A percentile compares a stretch with the other conserved stretches of the same genome.
Conservation (phyloP, 495 filamentous ascomycete genomes). For the Hyaloscypha hepaticicola region DNA sequence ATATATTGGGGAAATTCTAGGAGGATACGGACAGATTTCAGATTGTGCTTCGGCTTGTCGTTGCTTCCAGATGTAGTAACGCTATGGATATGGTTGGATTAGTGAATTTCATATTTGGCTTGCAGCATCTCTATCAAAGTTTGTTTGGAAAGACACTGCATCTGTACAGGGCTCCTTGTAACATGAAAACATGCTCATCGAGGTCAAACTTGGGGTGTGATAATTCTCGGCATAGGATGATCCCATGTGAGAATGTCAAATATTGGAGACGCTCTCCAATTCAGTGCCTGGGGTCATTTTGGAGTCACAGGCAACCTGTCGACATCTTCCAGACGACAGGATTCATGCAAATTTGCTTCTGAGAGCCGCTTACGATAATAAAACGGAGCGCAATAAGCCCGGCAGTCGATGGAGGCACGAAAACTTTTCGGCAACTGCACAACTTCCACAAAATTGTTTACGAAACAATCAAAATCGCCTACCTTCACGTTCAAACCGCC, state of each 20-base stretch:
- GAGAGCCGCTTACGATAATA: background rate
- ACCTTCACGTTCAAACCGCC: slow-evolving; percentile 59
- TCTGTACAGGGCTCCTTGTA: background rate
- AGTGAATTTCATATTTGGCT: background rate
- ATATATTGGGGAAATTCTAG: background rate
- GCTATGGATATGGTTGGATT: slow-evolving; percentile 31
- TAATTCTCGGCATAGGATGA: background rate
- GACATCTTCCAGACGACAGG: background rate
- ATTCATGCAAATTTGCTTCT: background rate
- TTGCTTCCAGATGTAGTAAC: slow-evolving; percentile 66
- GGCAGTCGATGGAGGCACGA: background rate
- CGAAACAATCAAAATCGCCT: slow-evolving; percentile 21
- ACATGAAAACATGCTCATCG: background rate
- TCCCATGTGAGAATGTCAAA: background rate
- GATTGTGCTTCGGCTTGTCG: slow-evolving; percentile 55
- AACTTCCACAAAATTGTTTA: slow-evolving; percentile 5
- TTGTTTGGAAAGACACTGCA: background rate
- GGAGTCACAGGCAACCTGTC: background rate
- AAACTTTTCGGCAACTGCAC: slow-evolving; percentile 11
- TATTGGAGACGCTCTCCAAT: background rate
- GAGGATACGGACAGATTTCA: slow-evolving; percentile 38
- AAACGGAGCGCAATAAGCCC: background rate
- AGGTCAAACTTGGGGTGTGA: background rate
- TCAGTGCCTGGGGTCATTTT: background rate
- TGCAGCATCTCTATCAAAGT: background rate